Conservation (phyloP, 371 early-diverging fungal species). For the Mortierella sp. region DNA sequence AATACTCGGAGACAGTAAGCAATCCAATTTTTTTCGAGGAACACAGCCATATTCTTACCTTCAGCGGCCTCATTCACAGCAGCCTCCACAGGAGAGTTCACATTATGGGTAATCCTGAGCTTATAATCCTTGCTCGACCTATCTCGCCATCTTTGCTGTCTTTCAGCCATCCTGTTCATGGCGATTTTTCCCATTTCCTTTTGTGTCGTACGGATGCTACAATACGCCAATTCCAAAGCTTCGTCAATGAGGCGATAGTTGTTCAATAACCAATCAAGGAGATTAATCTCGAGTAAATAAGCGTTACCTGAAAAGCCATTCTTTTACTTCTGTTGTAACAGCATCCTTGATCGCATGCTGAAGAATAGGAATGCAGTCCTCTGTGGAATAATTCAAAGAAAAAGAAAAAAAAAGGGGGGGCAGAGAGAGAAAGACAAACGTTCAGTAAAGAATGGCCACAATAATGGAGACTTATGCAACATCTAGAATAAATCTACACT, state of each 20-base stretch:
- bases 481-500: slow-evolving; percentile 13
- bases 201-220: slow-evolving; percentile 85
- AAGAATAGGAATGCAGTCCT: slow-evolving; percentile 85
- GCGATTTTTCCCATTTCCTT: slow-evolving; percentile 87
- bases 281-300: not conserved
- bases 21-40: slow-evolving; percentile 7
- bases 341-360: slow-evolving; percentile 85
- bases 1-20: not conserved
- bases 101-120: slow-evolving; percentile 64
- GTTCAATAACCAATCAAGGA: not conserved
- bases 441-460: not conserved
- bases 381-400: slow-evolving; percentile 40
- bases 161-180: slow-evolving; percentile 78
- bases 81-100: slow-evolving; percentile 87
- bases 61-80: slow-evolving; percentile 89
- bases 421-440: not conserved
- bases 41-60: slow-evolving; percentile 56
- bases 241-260: not conserved
- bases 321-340: slow-evolving; percentile 87
- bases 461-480: not conserved
- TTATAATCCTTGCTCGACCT: slow-evolving; percentile 66
- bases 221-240: not conserved
- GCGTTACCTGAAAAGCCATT: slow-evolving; percentile 88
- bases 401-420: too few species aligned
- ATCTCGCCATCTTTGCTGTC: slow-evolving; percentile 71